Conservation (phyloP, 2,329 filamentous ascomycete species). For the Alternaria alternata region DNA sequence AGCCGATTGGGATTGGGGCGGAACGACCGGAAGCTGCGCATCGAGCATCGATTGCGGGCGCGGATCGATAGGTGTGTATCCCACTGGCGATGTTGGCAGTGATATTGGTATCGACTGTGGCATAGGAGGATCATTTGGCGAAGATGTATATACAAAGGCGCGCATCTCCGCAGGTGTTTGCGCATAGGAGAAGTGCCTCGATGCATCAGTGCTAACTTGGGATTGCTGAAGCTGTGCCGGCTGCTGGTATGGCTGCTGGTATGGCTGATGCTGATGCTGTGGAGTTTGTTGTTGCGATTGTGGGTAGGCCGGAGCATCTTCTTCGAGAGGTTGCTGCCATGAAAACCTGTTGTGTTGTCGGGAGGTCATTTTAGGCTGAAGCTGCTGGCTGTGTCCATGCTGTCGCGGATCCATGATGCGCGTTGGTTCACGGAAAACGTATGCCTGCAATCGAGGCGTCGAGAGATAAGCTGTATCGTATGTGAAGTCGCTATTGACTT, state of each 20-base stretch:
- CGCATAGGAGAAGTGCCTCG: slow-evolving; percentile 47
- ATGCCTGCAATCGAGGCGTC: not conserved
- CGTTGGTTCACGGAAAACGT: not conserved
- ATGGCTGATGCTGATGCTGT: slow-evolving; percentile 1
- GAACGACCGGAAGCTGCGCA: slow-evolving; percentile 31
- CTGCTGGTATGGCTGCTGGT: slow-evolving; percentile 4
- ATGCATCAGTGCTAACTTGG: slow-evolving; percentile 26
- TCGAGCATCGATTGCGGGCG: slow-evolving; percentile 39
- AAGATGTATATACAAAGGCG: slow-evolving; percentile 36
- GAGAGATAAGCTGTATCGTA: not conserved
- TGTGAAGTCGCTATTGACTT: slow-evolving; percentile 2
- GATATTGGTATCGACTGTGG: slow-evolving; percentile 30
- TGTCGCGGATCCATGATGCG: slow-evolving; percentile 36
- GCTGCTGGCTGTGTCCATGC: slow-evolving; percentile 27
- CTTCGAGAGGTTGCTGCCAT: slow-evolving; percentile 42
- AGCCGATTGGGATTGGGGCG: slow-evolving; percentile 32
- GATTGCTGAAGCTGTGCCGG: slow-evolving; percentile 11
- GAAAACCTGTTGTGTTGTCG: slow-evolving; percentile 44
- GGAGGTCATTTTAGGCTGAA: slow-evolving; percentile 18
- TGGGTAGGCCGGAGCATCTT: slow-evolving; percentile 8
- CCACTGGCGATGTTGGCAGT: slow-evolving; percentile 32
- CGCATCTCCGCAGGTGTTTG: slow-evolving; percentile 48
- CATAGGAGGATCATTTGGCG: slow-evolving; percentile 35
- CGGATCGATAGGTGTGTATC: slow-evolving; percentile 34
- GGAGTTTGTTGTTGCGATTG: slow-evolving; percentile 10